These are phyloP conservation scores for Colletotrichum aenigma DNA, from an alignment of 2,329 filamentous ascomycete genomes.

Conservation along the genomic window DNA sequence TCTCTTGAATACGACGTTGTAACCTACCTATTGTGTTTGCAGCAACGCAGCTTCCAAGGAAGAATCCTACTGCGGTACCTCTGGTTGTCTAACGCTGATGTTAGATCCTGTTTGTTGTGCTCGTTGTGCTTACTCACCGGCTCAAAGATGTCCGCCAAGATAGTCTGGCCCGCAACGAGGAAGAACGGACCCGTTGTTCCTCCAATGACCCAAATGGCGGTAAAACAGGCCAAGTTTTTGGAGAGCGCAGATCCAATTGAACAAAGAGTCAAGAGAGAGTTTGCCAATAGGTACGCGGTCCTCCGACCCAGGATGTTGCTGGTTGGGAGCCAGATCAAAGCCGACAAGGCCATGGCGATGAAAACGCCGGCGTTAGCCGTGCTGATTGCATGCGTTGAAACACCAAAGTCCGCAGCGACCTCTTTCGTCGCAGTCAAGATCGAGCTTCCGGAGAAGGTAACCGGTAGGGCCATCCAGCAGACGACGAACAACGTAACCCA, in stretches of 20 bases:
- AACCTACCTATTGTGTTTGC: constrained; percentile 12
- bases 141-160: constrained; percentile 21
- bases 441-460: constrained; percentile 79
- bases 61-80: constrained; percentile 19
- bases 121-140: not conserved
- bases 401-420: constrained; percentile 68
- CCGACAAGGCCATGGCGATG: constrained; percentile 73
- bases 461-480: constrained; percentile 45
- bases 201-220: constrained; percentile 18
- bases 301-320: constrained; percentile 43
- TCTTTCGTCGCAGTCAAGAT: constrained; percentile 77
- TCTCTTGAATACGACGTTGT: too few species aligned
- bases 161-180: constrained; percentile 17
- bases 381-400: constrained; percentile 73
- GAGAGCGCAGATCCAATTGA: constrained; percentile 76
- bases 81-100: not conserved
- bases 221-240: constrained; percentile 71
- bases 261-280: constrained; percentile 68
- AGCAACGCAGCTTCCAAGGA: constrained; percentile 20
- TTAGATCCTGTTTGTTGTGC: not conserved
- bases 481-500: constrained; percentile 22
- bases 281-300: constrained; percentile 50
- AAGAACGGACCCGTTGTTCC: constrained; percentile 19
- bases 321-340: constrained; percentile 75
- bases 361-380: constrained; percentile 78